phyloP scores from a whole-genome alignment of 2,329 filamentous ascomycete species.

The Aspergillus latus region DNA sequence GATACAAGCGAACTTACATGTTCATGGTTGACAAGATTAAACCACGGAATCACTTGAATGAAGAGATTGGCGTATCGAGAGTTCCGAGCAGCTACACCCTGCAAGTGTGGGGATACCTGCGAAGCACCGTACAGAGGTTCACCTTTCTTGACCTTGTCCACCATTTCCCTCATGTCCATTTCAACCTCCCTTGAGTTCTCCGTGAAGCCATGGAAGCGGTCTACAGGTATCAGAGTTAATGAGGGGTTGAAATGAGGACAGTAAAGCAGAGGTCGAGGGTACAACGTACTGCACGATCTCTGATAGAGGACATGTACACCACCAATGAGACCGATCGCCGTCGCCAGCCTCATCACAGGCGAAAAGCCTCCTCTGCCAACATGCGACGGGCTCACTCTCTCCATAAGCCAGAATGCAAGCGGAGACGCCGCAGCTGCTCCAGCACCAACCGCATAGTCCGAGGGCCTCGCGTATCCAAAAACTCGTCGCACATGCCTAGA shows the following conservation, averaged over 20 bases:
- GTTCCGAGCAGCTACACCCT: slow-evolving; percentile 89
- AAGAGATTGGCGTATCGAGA: slow-evolving; percentile 87
- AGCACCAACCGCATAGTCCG: slow-evolving; percentile 74
- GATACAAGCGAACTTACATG: slow-evolving; percentile 46
- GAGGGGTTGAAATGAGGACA: neutral
- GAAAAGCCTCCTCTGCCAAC: slow-evolving; percentile 80
- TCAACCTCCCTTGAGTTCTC: slow-evolving; percentile 91
- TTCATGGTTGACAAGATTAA: slow-evolving; percentile 97
- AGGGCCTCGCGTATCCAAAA: slow-evolving; percentile 77
- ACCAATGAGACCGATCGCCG: slow-evolving; percentile 69
- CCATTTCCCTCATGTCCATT: slow-evolving; percentile 98
- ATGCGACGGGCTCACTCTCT: slow-evolving; percentile 80
- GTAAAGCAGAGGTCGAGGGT: neutral
- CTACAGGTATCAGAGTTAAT: slow-evolving; percentile 47
- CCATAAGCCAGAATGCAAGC: slow-evolving; percentile 71
- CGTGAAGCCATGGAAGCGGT: slow-evolving; percentile 91
- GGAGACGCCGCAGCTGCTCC: slow-evolving; percentile 71
- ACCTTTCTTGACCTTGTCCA: slow-evolving; percentile 88
- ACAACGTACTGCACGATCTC: slow-evolving; percentile 72
- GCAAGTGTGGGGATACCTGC: slow-evolving; percentile 78
- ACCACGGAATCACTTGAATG: slow-evolving; percentile 85
- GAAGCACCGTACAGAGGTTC: slow-evolving; percentile 85
- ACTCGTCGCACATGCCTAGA: slow-evolving; percentile 86
- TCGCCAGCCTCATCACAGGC: slow-evolving; percentile 75
- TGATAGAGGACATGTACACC: slow-evolving; percentile 86